Percentiles rank a stretch among this genome's conserved stretches.
phyloP scores from a whole-genome alignment of 768 basidiomycete genomes.

The Suillus hirtellus region DNA sequence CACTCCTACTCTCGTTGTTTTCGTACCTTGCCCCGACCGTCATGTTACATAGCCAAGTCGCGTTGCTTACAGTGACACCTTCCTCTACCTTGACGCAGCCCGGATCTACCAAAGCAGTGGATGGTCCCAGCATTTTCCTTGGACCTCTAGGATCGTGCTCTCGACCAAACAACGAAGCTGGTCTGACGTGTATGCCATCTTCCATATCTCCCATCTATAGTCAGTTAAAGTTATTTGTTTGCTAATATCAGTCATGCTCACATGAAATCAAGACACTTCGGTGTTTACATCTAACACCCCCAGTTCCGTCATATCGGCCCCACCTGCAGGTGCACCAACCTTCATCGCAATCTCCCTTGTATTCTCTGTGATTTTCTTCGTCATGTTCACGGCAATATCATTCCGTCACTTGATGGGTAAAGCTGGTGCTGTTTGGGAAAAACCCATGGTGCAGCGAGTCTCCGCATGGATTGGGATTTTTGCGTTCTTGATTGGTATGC shows the following conservation, averaged over 20 bases:
- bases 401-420: slow-evolving; percentile 66
- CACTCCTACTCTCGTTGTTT: slow-evolving; percentile 64
- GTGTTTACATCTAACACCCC: slow-evolving; percentile 60
- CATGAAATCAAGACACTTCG: slow-evolving; percentile 52
- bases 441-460: slow-evolving; percentile 53
- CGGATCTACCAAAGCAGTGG: slow-evolving; percentile 37
- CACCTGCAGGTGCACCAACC: slow-evolving; percentile 57
- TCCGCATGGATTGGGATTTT: slow-evolving; percentile 77
- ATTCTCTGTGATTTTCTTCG: slow-evolving; percentile 61
- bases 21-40: slow-evolving; percentile 67
- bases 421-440: slow-evolving; percentile 50
- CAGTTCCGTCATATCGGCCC: slow-evolving; percentile 54
- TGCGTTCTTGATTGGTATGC: slow-evolving; percentile 71
- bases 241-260: neutral
- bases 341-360: slow-evolving; percentile 64
- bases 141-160: slow-evolving; percentile 75
- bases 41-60: slow-evolving; percentile 60
- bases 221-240: slow-evolving; percentile 31
- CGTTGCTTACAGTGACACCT: slow-evolving; percentile 65
- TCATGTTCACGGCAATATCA: slow-evolving; percentile 64
- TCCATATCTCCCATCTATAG: slow-evolving; percentile 63
- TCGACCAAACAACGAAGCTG: slow-evolving; percentile 46
- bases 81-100: slow-evolving; percentile 44
- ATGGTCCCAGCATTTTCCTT: slow-evolving; percentile 69
- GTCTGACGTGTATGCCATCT: slow-evolving; percentile 55